Conservation (phyloP, 805 yeast genomes). For the Lachancea waltii region DNA sequence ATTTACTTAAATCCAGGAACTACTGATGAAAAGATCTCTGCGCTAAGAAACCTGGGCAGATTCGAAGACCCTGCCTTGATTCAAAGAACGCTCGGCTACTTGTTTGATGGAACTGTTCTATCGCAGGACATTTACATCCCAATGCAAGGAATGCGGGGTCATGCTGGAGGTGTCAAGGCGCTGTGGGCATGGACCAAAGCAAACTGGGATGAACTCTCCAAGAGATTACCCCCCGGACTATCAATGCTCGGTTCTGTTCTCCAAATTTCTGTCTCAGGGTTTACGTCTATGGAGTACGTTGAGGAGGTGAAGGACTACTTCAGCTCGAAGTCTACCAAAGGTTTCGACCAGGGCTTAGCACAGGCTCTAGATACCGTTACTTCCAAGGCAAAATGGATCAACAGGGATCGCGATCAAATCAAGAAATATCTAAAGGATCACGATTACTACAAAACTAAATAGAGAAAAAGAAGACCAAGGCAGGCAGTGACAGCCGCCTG, state of each 20-base stretch:
- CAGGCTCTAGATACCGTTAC: slow-evolving; percentile 57
- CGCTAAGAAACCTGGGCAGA: slow-evolving; percentile 63
- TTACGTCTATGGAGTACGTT: slow-evolving; percentile 49
- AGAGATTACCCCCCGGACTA: slow-evolving; percentile 72
- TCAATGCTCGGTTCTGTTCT: slow-evolving; percentile 77
- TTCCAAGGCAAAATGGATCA: slow-evolving; percentile 52
- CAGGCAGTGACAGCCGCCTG: background rate
- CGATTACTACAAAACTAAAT: slow-evolving; percentile 21
- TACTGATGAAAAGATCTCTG: slow-evolving; percentile 62
- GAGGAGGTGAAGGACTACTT: slow-evolving; percentile 48
- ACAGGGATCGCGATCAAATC: slow-evolving; percentile 47
- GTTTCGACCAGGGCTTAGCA: slow-evolving; percentile 58
- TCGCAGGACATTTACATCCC: slow-evolving; percentile 76
- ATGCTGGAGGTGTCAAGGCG: slow-evolving; percentile 57
- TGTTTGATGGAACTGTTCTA: slow-evolving; percentile 53
- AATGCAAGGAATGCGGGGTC: slow-evolving; percentile 62
- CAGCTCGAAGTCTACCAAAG: slow-evolving; percentile 48
- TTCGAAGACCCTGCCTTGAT: slow-evolving; percentile 48
- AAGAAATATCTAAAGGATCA: slow-evolving; percentile 42
- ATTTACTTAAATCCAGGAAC: slow-evolving; percentile 55
- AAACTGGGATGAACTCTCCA: slow-evolving; percentile 66
- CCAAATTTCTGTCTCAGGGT: slow-evolving; percentile 51
- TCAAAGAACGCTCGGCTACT: slow-evolving; percentile 47
- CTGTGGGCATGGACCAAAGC: slow-evolving; percentile 66
- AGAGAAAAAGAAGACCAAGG: background rate